Evolutionary conservation across 495 filamentous ascomycete genomes (phyloP).

Genomic region (Lichenothelia convexa): DNA sequence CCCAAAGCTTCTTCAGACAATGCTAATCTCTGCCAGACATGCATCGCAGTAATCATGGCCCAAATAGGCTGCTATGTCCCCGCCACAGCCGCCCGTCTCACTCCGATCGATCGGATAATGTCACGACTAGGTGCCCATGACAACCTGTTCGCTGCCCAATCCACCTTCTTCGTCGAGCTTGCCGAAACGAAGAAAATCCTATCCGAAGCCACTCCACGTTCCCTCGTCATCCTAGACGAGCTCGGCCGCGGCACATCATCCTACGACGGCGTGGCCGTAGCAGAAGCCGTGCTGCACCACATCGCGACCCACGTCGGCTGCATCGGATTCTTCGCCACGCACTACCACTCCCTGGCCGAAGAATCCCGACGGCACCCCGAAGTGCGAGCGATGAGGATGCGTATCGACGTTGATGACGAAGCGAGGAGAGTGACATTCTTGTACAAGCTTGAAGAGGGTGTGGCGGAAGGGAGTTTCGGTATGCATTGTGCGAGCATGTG

Average conservation of each 20-base stretch:
- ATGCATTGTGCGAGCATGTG: conserved; percentile 99
- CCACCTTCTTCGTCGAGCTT: conserved; percentile 95
- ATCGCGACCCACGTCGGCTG: conserved; percentile 86
- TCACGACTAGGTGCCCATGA: conserved; percentile 94
- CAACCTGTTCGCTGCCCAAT: conserved; percentile 96
- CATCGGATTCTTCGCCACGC: conserved; percentile 91
- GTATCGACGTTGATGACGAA: conserved; percentile 80
- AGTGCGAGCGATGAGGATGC: conserved; percentile 72
- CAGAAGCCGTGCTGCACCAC: conserved; percentile 90
- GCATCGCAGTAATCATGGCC: conserved; percentile 94
- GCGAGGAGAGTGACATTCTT: conserved; percentile 74
- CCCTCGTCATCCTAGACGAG: conserved; percentile 94
- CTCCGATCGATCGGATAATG: conserved; percentile 95
- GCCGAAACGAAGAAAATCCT: conserved; percentile 98
- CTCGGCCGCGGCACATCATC: conserved; percentile 84
- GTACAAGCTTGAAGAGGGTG: conserved; percentile 86
- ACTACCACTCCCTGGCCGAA: conserved; percentile 83
- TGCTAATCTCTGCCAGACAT: too few species aligned
- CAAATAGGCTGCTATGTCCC: conserved; percentile 93
- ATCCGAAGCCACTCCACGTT: conserved; percentile 81
- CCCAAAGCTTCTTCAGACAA: too few species aligned
- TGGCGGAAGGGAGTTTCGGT: conserved; percentile 93
- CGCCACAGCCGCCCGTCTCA: conserved; percentile 63
- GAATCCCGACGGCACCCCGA: conserved; percentile 85
- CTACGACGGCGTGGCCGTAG: conserved; percentile 92